Base-by-base conservation (phyloP, 148 eudicot genomes). In the Amaranthus hypochondriacus region DNA sequence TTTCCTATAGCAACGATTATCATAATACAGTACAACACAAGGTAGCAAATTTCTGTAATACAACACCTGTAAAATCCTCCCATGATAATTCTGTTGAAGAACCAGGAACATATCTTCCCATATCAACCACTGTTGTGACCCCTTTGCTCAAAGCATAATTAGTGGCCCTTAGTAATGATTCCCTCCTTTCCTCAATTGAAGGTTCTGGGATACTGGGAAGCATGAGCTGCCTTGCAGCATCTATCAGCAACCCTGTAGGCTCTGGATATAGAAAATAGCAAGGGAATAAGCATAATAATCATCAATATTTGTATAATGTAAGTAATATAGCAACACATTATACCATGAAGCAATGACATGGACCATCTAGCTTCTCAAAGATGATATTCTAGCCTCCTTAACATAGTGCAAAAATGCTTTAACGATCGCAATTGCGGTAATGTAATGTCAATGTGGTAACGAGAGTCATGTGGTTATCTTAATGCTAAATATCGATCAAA, bases 91-190 rank as follows among this genome's bases (percentile, higher is more conserved):
- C 92, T 14, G 73, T 59, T 53, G 99, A 83, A 71, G 88, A 75
- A 57, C 97, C 96, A 49, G 99, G 96, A 79, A 89, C 66, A 85
- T 85, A 90, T 86, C 97, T 89, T 66, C 99, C 99, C 75, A 96
- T 8, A 86, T 96, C 99, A 73, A 92, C 92, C 50, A 96, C 97
- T 62, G 97, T 86, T 68, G 99, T 92, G 74, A 92, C 99, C 66
- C 99, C 99, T 77, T 84, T 96, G 69, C 51, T 80, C 82, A 96
- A 87, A 62, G 94, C 99, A 83, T 80, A 79, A 47, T 62, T 79
- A 76, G 92, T 96, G 75, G 99, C 96, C 83, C 84, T 86, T 64
- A 75, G 46, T 74, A 96, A 76, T 55, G 97, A 96, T 80, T 90
- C 91, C 84, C 94, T 89, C 64, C 96, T 92, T 73, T 86, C 91